phyloP scores from a whole-genome alignment of 108 stramenopile genomes.

The Cylindrotheca closterium region DNA sequence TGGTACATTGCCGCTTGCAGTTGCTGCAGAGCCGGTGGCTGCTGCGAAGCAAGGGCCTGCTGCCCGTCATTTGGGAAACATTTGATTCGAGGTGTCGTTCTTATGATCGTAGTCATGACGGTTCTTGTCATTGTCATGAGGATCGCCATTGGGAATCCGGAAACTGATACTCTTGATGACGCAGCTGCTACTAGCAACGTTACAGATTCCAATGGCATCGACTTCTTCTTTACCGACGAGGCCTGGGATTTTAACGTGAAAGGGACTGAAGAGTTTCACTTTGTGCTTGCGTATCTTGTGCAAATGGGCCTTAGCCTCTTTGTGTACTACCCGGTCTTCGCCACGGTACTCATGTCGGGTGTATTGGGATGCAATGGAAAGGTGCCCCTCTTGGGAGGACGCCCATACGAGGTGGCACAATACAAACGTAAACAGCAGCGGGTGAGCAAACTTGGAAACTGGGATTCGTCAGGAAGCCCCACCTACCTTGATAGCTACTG shows the following conservation, averaged over 20 bases:
- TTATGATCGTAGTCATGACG: conserved; percentile 42
- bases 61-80: conserved; percentile 43
- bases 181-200: neutral
- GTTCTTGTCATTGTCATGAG: conserved; percentile 55
- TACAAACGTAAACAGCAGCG: neutral
- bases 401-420: conserved; percentile 22
- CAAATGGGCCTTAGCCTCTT: conserved; percentile 69
- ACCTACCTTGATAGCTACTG: neutral
- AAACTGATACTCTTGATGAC: neutral
- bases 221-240: conserved; percentile 19
- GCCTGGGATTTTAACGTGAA: conserved; percentile 24
- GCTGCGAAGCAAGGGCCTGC: conserved; percentile 24
- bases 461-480: neutral
- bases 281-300: conserved; percentile 61
- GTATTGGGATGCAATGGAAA: conserved; percentile 23
- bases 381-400: conserved; percentile 35
- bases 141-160: conserved; percentile 30
- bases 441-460: neutral
- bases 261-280: conserved; percentile 44
- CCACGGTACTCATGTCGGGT: conserved; percentile 47
- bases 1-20: conserved; percentile 82
- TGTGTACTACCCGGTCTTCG: conserved; percentile 68
- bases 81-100: conserved; percentile 46
- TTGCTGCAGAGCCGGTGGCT: conserved; percentile 48
- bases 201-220: conserved; percentile 4